Evolutionary conservation across 371 early-diverging fungal species (phyloP).

Genomic region (Actinomortierella ambigua): DNA sequence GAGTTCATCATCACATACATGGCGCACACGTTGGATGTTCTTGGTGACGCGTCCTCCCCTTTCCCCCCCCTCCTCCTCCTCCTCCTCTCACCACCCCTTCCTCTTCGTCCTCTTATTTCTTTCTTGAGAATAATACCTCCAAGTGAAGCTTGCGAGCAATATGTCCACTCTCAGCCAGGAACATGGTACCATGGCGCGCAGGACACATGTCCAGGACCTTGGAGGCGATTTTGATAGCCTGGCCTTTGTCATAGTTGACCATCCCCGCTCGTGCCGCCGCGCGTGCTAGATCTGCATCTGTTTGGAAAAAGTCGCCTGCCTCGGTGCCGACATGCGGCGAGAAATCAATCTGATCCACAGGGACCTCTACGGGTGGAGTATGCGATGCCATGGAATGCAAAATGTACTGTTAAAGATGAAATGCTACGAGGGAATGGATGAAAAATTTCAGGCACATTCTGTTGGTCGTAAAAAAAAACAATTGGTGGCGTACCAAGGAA

Average conservation of each 20-base stretch:
- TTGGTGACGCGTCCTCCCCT: too few relatives aligned
- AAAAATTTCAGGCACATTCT: neutral
- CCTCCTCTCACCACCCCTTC: too few relatives aligned
- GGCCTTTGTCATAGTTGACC: constrained; percentile 65
- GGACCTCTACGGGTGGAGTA: constrained; percentile 6
- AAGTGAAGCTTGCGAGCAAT: constrained; percentile 40
- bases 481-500: neutral
- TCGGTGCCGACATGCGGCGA: constrained; percentile 57
- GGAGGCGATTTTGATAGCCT: constrained; percentile 62
- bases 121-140: too few relatives aligned
- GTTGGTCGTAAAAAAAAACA: too few relatives aligned
- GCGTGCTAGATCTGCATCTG: constrained; percentile 71
- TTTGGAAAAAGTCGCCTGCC: constrained; percentile 78
- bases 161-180: constrained; percentile 47
- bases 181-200: constrained; percentile 16
- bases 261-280: constrained; percentile 63
- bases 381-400: neutral
- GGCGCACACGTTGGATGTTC: neutral
- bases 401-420: neutral
- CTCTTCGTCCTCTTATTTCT: too few relatives aligned
- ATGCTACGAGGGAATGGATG: neutral
- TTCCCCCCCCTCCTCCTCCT: too few relatives aligned
- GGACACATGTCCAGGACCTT: constrained; percentile 65
- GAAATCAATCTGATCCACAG: constrained; percentile 40
- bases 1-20: neutral